These are phyloP conservation scores for Odontarrhena argentea DNA, from an alignment of 345 rosid genomes.

Conservation along the genomic window DNA sequence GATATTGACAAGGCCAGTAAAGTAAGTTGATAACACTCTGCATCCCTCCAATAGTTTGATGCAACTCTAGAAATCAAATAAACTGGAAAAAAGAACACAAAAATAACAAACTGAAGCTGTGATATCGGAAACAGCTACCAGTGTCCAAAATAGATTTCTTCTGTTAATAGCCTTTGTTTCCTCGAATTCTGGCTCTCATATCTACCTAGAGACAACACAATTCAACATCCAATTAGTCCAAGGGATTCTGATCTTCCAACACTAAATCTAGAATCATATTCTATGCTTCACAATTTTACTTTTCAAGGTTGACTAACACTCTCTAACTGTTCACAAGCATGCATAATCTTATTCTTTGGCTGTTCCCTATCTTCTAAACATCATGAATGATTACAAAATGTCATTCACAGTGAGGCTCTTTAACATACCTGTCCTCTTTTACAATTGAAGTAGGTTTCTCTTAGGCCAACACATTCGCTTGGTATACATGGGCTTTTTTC, in stretches of 20 bases:
- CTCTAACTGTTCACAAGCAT: conserved; percentile 9
- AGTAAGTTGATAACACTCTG: conserved; percentile 7
- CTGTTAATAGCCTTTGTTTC: conserved; percentile 86
- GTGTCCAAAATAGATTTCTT: conserved; percentile 9
- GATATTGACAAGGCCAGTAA: conserved; percentile 34
- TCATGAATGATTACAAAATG: background rate
- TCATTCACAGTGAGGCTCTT: background rate
- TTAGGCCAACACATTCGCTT: conserved; percentile 87
- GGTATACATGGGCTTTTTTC: conserved; percentile 83
- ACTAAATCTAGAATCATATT: background rate
- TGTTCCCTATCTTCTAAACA: background rate
- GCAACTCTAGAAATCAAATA: conserved; percentile 16
- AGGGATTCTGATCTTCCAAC: background rate
- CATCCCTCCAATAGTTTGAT: background rate
- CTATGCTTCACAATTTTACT: background rate
- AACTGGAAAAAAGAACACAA: background rate
- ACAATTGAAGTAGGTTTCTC: conserved; percentile 98
- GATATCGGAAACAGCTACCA: background rate
- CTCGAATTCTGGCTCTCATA: conserved; percentile 96
- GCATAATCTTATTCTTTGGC: conserved; percentile 9
- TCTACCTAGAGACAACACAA: conserved; percentile 59
- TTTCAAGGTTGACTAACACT: conserved; percentile 4
- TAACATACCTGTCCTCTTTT: conserved; percentile 87
- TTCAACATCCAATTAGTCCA: background rate
- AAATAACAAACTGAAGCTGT: conserved; percentile 6